Percentiles rank a stretch among this genome's conserved stretches.
phyloP scores from a whole-genome alignment of 2,329 filamentous ascomycete species.

The Monosporascus sp. region DNA sequence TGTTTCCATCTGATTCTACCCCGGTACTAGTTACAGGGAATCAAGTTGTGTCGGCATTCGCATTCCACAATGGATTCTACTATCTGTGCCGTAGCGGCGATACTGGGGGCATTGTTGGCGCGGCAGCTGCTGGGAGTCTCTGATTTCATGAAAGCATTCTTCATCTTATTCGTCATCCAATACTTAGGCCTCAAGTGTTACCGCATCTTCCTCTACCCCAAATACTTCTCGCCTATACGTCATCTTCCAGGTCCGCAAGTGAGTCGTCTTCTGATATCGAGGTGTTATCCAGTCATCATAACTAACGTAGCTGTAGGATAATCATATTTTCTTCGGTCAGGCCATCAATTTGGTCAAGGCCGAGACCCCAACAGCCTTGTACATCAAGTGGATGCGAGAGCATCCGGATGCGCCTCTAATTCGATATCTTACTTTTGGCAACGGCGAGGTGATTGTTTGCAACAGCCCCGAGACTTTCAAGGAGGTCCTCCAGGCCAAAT shows the following conservation, averaged over 20 bases:
- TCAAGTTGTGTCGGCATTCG: background rate
- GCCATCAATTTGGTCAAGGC: slow-evolving; percentile 5
- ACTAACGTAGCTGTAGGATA: background rate
- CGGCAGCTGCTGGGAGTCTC: background rate
- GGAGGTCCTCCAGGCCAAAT: slow-evolving; percentile 7
- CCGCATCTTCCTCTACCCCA: slow-evolving; percentile 7
- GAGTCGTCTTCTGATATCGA: background rate
- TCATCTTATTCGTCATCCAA: slow-evolving; percentile 3
- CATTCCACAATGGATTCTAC: background rate
- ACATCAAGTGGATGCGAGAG: slow-evolving; percentile 7
- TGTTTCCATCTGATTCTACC: background rate
- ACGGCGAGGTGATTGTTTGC: slow-evolving; percentile 8
- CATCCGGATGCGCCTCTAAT: slow-evolving; percentile 9
- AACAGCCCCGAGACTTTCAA: slow-evolving; percentile 6
- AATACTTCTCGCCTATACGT: slow-evolving; percentile 5
- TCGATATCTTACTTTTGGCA: slow-evolving; percentile 8
- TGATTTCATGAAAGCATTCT: background rate
- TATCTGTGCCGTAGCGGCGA: background rate
- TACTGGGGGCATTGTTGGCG: background rate
- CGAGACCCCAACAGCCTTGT: slow-evolving; percentile 3
- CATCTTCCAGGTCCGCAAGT: slow-evolving; percentile 4
- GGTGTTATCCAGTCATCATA: no score
- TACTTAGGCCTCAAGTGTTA: slow-evolving; percentile 7
- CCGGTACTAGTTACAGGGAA: background rate
- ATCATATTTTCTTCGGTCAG: slow-evolving; percentile 8